A percentile compares a stretch with the other conserved stretches of the same genome.
Evolutionary conservation across 2,329 filamentous ascomycete genomes (phyloP).

Genomic region (Penicillium sp.): DNA sequence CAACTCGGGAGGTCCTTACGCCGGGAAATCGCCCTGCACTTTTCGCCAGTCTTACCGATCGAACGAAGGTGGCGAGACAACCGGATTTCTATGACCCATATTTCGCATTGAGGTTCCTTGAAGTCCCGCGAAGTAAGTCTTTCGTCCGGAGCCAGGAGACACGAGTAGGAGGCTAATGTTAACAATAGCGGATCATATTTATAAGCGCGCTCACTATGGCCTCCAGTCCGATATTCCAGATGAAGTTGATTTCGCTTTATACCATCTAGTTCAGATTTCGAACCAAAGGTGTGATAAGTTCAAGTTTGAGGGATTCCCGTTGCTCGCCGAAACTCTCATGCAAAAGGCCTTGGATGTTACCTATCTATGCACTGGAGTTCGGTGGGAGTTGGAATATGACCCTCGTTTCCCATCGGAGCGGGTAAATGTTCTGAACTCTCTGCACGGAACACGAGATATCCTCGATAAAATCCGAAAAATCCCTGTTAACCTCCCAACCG

Average conservation of each 20-base stretch:
- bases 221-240: conserved; percentile 75
- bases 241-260: conserved; percentile 89
- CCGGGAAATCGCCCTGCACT: conserved; percentile 45
- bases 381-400: conserved; percentile 78
- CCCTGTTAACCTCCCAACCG: conserved; percentile 59
- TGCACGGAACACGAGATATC: conserved; percentile 69
- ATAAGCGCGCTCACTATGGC: conserved; percentile 81
- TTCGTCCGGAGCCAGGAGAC: background rate
- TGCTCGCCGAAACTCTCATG: conserved; percentile 82
- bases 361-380: conserved; percentile 75
- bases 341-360: conserved; percentile 81
- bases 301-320: conserved; percentile 87
- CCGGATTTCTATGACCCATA: conserved; percentile 43
- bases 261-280: conserved; percentile 88
- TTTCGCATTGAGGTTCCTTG: conserved; percentile 37
- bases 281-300: conserved; percentile 95
- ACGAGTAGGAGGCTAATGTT: conserved; percentile 10
- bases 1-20: conserved; percentile 42
- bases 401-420: conserved; percentile 51
- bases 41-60: conserved; percentile 29
- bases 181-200: conserved; percentile 63
- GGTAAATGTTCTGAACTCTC: conserved; percentile 62
- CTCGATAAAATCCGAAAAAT: conserved; percentile 70
- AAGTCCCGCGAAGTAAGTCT: conserved; percentile 39
- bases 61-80: conserved; percentile 32